Evolutionary conservation across 768 basidiomycete species (phyloP), one percentile per base, ranked within the genome.

Genomic region (Kwoniella sp.): DNA sequence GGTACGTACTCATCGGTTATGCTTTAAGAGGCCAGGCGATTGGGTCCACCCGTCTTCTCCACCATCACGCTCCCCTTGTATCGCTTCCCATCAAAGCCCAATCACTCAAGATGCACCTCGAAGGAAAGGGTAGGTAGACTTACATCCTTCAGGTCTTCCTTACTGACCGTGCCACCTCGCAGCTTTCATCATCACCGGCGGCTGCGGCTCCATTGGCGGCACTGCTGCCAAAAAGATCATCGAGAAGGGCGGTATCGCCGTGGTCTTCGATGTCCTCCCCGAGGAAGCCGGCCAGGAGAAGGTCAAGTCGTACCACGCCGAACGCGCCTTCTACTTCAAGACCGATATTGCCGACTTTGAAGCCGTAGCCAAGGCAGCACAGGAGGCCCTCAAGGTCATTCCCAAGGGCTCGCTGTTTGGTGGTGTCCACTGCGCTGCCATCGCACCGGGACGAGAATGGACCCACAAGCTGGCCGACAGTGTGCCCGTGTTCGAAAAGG

Each of bases 141-240:
- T n/a, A n/a, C n/a, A n/a, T n/a, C n/a, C n/a, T n/a, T n/a, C n/a
- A n/a, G n/a, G n/a, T n/a, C n/a, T n/a, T n/a, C n/a, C n/a, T n/a
- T n/a, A n/a, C n/a, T n/a, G n/a, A n/a, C n/a, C n/a, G n/a, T n/a
- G n/a, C n/a, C n/a, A n/a, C n/a, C n/a, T 41, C 26, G 31, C 15
- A 44, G 42, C 45, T 12, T 46, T 46, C 45, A 46, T 66, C 40
- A 49, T 70, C 50, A 67, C 70, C 14, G 70, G 70, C 25, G 70
- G 67, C 27, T 29, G 53, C 19, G 70, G 70, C 11, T 63, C 60
- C 20, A 62, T 71, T 33, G 70, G 70, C 14, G 55, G 55, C 14
- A 52, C 50, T 11, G 50, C 55, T 1, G 67, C 60, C 8, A 32
- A 41, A 3, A 12, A 20, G 5, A 38, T 69, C 27, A 37, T 58